These are phyloP conservation scores for Dendrobium huoshanense DNA, from an alignment of 106 monocot genomes.

Conservation along the genomic window DNA sequence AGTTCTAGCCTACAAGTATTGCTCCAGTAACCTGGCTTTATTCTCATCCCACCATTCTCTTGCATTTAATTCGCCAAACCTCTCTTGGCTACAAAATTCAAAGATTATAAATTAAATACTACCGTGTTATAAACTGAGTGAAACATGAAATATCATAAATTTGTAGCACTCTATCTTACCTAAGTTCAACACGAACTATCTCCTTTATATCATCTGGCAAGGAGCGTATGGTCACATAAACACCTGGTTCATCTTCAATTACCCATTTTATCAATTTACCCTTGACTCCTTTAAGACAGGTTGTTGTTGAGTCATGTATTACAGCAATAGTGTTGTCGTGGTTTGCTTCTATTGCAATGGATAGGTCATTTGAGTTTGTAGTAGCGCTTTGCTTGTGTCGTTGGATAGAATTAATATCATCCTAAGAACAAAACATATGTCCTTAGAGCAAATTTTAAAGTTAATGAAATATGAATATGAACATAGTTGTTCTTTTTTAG, in stretches of 20 bases:
- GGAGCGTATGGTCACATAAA: conserved; percentile 34
- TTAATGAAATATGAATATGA: neutral
- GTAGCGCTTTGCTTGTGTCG: neutral
- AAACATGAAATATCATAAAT: neutral
- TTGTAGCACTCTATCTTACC: conserved; percentile 18
- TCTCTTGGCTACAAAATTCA: conserved; percentile 28
- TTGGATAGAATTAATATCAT: conserved; percentile 6
- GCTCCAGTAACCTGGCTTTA: conserved; percentile 25
- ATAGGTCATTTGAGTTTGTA: neutral
- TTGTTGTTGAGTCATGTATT: neutral
- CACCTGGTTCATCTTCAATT: conserved; percentile 66
- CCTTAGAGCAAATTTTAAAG: neutral
- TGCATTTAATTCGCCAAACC: conserved; percentile 57
- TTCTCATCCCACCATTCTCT: conserved; percentile 60
- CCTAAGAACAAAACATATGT: neutral
- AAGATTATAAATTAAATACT: neutral
- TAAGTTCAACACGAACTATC: conserved; percentile 41
- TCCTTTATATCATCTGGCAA: conserved; percentile 32
- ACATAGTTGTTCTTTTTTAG: neutral
- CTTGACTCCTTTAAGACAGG: neutral
- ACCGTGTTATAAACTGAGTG: neutral
- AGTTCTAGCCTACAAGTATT: conserved; percentile 12
- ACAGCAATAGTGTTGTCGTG: neutral
- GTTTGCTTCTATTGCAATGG: neutral
- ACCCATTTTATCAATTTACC: conserved; percentile 29